Percentiles rank a stretch among this genome's conserved stretches.
Evolutionary conservation across 225 moss, liverwort and hornwort genomes (phyloP).

Genomic region (Neckera pumila): DNA sequence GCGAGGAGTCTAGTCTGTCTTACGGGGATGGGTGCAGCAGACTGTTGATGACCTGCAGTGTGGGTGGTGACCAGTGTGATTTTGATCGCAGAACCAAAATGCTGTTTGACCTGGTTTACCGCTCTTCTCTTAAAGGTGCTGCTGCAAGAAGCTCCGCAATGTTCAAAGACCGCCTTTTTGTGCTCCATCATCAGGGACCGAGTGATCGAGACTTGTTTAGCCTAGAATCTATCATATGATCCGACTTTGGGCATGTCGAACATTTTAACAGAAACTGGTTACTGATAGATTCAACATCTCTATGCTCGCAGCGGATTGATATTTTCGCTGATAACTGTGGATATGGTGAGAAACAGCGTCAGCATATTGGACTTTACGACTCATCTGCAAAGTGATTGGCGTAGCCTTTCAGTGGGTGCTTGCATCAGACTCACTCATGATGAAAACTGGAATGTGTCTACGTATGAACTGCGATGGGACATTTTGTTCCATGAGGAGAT

Average conservation of each 20-base stretch:
- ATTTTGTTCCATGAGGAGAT: background rate
- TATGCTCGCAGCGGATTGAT: background rate
- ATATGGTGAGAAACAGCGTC: background rate
- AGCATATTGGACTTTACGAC: background rate
- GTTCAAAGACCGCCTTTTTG: background rate
- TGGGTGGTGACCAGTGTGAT: background rate
- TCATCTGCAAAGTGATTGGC: background rate
- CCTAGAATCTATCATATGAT: background rate
- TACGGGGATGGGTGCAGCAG: background rate
- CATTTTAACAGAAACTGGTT: background rate
- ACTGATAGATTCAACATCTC: background rate
- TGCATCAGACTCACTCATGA: background rate
- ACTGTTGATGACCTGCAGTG: background rate
- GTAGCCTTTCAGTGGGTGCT: background rate
- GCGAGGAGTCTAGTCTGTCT: background rate
- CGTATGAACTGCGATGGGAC: background rate
- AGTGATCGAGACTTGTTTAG: background rate
- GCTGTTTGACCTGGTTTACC: background rate
- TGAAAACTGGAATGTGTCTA: background rate
- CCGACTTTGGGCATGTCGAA: background rate
- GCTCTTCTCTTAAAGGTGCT: background rate
- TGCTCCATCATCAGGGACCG: background rate
- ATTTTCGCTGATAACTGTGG: background rate
- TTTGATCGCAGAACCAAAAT: background rate
- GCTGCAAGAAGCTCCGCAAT: background rate